A percentile compares a stretch with the other conserved stretches of the same genome.
Conservation (phyloP, 768 basidiomycete genomes). For the Russula sp. region DNA sequence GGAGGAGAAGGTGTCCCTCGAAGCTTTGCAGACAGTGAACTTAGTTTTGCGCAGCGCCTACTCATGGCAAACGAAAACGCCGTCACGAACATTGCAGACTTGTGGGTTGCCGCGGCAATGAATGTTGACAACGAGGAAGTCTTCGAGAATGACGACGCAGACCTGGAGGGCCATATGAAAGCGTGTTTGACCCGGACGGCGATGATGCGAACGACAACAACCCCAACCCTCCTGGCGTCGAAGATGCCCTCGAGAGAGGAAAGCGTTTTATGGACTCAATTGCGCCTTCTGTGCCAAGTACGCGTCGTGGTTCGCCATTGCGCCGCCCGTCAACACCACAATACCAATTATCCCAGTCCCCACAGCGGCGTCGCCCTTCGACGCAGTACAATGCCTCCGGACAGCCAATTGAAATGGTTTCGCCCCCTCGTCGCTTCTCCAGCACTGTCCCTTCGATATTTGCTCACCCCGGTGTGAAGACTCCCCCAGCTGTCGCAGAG, state of each 20-base stretch:
- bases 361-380: conserved; percentile 23
- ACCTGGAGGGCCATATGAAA: conserved; percentile 36
- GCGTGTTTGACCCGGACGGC: conserved; percentile 36
- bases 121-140: conserved; percentile 90
- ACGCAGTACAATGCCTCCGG: conserved; percentile 27
- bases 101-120: conserved; percentile 97
- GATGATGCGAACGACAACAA: conserved; percentile 35
- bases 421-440: conserved; percentile 54
- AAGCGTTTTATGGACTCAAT: conserved; percentile 1
- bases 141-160: conserved; percentile 49
- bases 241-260: conserved; percentile 18
- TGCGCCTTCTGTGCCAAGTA: conserved; percentile 21
- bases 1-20: conserved; percentile 41
- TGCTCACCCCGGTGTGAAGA: conserved; percentile 75
- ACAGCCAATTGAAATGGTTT: conserved; percentile 37
- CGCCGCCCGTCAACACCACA: conserved; percentile 30
- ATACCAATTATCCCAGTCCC: conserved; percentile 24
- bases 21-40: conserved; percentile 50
- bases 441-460: conserved; percentile 72
- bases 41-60: conserved; percentile 85
- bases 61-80: conserved; percentile 93
- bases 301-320: conserved; percentile 18
- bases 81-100: conserved; percentile 90
- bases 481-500: conserved; percentile 71
- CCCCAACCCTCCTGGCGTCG: background rate